Base-by-base conservation (phyloP, 352 stramenopile species). In the Phytophthora colocasiae region DNA sequence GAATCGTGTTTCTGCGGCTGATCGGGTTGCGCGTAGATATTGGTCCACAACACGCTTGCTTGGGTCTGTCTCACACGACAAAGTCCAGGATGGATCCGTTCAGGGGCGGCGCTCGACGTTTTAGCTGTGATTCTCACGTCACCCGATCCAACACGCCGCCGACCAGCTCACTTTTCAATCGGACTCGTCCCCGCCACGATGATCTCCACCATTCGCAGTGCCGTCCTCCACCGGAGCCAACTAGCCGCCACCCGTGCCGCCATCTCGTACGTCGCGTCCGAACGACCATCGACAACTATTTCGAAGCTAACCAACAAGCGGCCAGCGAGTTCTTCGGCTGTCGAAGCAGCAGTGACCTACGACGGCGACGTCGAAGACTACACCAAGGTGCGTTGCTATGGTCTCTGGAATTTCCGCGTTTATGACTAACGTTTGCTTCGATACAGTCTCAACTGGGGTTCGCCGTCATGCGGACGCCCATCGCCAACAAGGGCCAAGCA, bases 401-500 rank as follows among this genome's bases (percentile, higher is more conserved):
- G 48, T 60, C 58, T 65, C 19, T 22, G 6, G 43, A 22, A 17
- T 63, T 60, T 2, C n/a, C 19, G 41, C n/a, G 1, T 27, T 26
- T 1, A 49, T 41, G 46, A 43, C 31, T 66, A 66, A 56, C 17
- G 43, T 49, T 2, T 22, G 22, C 22, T 22, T 22, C 52, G 22
- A 52, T 47, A 29, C 45, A 49, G 54, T 54, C 54, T 7, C 55
- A 59, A 32, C 48, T 54, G 7, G 61, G 61, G 10, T 69, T 69
- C 26, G 49, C 58, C 22, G 55, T 48, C 47, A 83, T 97, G 58
- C 85, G 91, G 67, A 91, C 95, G 66, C 93, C 95, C 17, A 73
- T 87, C 40, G 83, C 83, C 66, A 98, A 98, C 84, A 98, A 98
- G 77, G 86, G 92, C 9, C 87, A 96, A 32, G 93, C 92, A 12